A percentile compares a stretch with the other conserved stretches of the same genome.
Evolutionary conservation across 2,329 filamentous ascomycete genomes (phyloP).

Genomic region (Clarireedia monteithiana): DNA sequence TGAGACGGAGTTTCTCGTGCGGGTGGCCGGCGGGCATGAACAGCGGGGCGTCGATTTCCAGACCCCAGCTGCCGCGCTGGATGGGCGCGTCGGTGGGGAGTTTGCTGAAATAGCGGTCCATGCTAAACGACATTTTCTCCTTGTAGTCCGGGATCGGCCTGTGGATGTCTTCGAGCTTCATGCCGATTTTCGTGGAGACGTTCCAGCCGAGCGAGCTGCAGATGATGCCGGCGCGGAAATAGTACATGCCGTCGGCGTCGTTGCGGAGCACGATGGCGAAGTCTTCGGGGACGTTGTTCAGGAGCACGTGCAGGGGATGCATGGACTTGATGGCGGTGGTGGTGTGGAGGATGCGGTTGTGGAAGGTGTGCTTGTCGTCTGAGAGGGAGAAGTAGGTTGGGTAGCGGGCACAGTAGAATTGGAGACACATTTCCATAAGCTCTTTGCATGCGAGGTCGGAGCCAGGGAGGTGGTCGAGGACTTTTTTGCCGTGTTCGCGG

Average conservation of each 20-base stretch:
- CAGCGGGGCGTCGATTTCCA: conserved; percentile 68
- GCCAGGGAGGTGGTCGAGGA: conserved; percentile 64
- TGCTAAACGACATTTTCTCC: conserved; percentile 79
- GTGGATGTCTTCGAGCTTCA: conserved; percentile 65
- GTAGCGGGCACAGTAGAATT: conserved; percentile 73
- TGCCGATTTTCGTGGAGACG: conserved; percentile 63
- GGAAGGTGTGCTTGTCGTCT: conserved; percentile 46
- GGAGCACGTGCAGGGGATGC: conserved; percentile 60
- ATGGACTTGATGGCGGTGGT: conserved; percentile 51
- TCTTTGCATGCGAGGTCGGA: conserved; percentile 76
- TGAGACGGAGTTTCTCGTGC: conserved; percentile 50
- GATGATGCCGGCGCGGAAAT: conserved; percentile 66
- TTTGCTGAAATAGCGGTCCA: conserved; percentile 78
- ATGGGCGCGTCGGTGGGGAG: conserved; percentile 68
- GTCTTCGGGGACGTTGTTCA: conserved; percentile 77
- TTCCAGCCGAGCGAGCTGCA: conserved; percentile 80
- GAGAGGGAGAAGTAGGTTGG: conserved; percentile 64
- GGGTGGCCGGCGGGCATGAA: conserved; percentile 65
- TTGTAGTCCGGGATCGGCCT: conserved; percentile 71
- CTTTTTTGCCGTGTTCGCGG: conserved; percentile 50
- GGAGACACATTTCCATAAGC: conserved; percentile 77
- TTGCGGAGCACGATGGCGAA: conserved; percentile 71
- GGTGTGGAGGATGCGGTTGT: conserved; percentile 61
- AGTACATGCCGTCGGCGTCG: conserved; percentile 62
- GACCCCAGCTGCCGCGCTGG: conserved; percentile 76